Percentiles rank a stretch among this genome's conserved stretches.
Conservation (phyloP, 345 rosid genomes). For the Eucalyptus polyanthemos region DNA sequence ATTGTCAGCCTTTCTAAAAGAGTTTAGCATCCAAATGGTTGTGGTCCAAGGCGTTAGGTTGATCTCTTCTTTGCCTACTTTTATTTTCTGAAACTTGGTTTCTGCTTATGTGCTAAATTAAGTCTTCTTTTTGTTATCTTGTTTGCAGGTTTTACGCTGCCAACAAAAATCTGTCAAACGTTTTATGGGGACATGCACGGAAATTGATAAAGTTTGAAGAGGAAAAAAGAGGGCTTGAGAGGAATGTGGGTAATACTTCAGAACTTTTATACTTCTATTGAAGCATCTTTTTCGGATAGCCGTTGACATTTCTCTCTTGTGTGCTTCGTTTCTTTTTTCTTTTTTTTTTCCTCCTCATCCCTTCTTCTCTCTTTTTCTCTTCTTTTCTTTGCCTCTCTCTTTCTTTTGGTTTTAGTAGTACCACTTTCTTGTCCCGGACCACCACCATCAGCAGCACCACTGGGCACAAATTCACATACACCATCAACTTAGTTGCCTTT, state of each 20-base stretch:
- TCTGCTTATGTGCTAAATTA: neutral
- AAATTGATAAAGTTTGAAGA: constrained; percentile 30
- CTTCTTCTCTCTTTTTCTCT: neutral
- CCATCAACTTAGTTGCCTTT: constrained; percentile 26
- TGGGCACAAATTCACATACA: constrained; percentile 28
- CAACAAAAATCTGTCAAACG: neutral
- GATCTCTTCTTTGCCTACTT: neutral
- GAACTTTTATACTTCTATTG: constrained; percentile 8
- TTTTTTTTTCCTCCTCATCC: neutral
- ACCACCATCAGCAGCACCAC: constrained; percentile 9
- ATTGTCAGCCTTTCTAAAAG: neutral
- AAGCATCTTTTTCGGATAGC: constrained; percentile 12
- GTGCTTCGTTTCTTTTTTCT: neutral
- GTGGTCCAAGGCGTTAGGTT: neutral
- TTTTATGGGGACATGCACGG: constrained; percentile 19
- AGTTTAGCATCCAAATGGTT: neutral
- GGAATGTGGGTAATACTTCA: neutral
- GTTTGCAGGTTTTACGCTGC: neutral
- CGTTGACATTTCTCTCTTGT: constrained; percentile 38
- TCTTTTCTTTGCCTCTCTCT: constrained; percentile 10
- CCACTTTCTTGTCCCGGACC: constrained; percentile 25
- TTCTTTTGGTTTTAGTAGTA: neutral
- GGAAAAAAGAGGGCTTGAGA: neutral
- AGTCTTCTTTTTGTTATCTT: neutral
- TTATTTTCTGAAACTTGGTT: neutral